Conservation (phyloP, 208 protist genomes). For the Acanthamoeba castellanii region DNA sequence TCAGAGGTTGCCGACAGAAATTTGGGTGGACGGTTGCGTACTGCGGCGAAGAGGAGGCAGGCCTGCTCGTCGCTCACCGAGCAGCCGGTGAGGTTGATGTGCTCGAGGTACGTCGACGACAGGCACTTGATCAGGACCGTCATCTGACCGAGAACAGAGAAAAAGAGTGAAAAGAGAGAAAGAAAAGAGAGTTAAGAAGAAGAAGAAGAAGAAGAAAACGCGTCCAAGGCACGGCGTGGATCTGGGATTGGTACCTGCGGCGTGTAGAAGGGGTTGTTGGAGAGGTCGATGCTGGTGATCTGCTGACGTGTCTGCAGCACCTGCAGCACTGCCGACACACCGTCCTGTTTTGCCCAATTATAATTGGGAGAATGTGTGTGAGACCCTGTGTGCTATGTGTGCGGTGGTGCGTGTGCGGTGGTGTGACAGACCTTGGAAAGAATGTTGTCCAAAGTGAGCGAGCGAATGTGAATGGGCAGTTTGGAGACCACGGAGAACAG, state of each 20-base stretch:
- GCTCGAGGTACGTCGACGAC: neutral
- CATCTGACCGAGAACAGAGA: neutral
- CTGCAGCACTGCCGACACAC: slow-evolving; percentile 35
- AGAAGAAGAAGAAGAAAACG: too few species aligned
- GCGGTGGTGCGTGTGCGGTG: neutral
- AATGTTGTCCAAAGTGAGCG: slow-evolving; percentile 41
- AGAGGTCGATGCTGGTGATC: slow-evolving; percentile 29
- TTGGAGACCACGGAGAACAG: slow-evolving; percentile 47
- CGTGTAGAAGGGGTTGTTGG: slow-evolving; percentile 42
- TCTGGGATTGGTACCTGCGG: neutral
- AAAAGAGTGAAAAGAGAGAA: neutral
- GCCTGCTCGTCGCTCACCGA: slow-evolving; percentile 44
- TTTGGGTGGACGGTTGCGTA: neutral
- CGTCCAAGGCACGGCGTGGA: too few species aligned
- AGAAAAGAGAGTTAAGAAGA: neutral
- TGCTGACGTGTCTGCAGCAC: slow-evolving; percentile 14
- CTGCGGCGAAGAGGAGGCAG: slow-evolving; percentile 34
- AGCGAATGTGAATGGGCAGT: slow-evolving; percentile 32
- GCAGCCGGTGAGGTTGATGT: slow-evolving; percentile 38
- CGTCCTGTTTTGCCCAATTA: neutral
- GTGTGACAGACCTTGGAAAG: neutral
- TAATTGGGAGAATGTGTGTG: neutral
- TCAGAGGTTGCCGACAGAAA: too few species aligned
- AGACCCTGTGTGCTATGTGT: neutral
- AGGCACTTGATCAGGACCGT: slow-evolving; percentile 23